Base-by-base conservation (phyloP, 768 basidiomycete species). In the Serpula lacrymans region DNA sequence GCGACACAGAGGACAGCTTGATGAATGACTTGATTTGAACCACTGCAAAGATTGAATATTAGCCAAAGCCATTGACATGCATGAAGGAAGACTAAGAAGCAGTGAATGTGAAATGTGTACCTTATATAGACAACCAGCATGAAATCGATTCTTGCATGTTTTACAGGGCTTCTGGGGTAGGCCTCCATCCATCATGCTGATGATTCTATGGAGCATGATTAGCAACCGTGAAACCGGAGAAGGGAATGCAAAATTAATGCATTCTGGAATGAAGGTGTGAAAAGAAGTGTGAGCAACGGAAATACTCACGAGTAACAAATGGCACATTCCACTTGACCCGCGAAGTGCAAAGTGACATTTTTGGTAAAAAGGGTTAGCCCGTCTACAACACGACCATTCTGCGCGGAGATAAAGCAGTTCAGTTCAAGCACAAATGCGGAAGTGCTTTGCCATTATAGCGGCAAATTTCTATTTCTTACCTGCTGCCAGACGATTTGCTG, bases 91-190 rank as follows among this genome's bases (percentile, higher is more conserved):
- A 33, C 24, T 26, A 17, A 27, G 16, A 37, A 21, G 22, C 12
- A 13, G 10, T 30, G 10, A 8, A 14, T 20, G 25, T 4, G 31
- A 34, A 32, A 18, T 42, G 55, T 72, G 35, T 34, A 80, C 88
- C 72, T 95, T 94, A 70, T 85, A 96, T 47, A 97, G 62, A 66
- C 94, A 97, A 16, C 78, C 82, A 0, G 90, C 82, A 58, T 96
- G 94, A 75, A 95, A 97, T 29, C 85, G 72, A 59, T 96, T 96
- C 63, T 88, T 90, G 65, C 94, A 96, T 2, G 92, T 96, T 63
- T 79, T 84, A 68, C 95, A 99, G 1, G 89, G 83, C 54, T 93
- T 94, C 52, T 80, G 80, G 1, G 96, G 95, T 11, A 98, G 69
- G 36, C 77, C 82, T 1, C 85, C 83, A 55, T 98, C 96, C 65